Conservation (phyloP, 202 grass and related monocot genomes). For the Schoenoplectus triqueter region DNA sequence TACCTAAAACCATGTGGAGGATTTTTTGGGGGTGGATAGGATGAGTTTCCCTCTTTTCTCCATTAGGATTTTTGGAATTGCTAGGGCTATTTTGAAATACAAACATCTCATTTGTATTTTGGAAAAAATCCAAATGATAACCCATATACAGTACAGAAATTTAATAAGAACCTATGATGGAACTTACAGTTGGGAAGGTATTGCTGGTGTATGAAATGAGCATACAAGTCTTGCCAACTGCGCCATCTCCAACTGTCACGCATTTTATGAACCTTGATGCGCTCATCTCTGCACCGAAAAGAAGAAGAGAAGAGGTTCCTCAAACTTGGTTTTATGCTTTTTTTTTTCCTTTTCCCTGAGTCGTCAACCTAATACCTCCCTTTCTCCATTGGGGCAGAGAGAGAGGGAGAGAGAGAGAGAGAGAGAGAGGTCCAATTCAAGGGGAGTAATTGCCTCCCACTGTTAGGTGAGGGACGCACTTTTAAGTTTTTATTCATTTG, state of each 20-base stretch:
- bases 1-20: neutral
- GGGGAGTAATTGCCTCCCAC: conserved; percentile 37
- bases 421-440: conserved; percentile 27
- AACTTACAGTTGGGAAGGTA: conserved; percentile 69
- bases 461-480: conserved; percentile 43
- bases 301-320: neutral
- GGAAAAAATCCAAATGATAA: neutral
- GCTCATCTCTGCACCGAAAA: conserved; percentile 39
- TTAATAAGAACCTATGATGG: neutral
- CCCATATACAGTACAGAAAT: neutral
- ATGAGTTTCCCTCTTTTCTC: neutral
- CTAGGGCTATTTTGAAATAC: neutral
- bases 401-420: neutral
- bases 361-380: conserved; percentile 9
- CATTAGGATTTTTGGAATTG: neutral
- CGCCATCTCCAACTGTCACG: conserved; percentile 72
- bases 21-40: neutral
- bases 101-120: neutral
- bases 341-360: neutral
- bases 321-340: conserved; percentile 6
- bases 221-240: conserved; percentile 80
- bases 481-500: conserved; percentile 39
- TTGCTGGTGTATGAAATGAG: conserved; percentile 85
- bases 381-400: conserved; percentile 23
- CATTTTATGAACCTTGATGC: conserved; percentile 80